These are phyloP conservation scores for Stephania yunnanensis DNA, from an alignment of 164 flowering plant species.

Conservation along the genomic window DNA sequence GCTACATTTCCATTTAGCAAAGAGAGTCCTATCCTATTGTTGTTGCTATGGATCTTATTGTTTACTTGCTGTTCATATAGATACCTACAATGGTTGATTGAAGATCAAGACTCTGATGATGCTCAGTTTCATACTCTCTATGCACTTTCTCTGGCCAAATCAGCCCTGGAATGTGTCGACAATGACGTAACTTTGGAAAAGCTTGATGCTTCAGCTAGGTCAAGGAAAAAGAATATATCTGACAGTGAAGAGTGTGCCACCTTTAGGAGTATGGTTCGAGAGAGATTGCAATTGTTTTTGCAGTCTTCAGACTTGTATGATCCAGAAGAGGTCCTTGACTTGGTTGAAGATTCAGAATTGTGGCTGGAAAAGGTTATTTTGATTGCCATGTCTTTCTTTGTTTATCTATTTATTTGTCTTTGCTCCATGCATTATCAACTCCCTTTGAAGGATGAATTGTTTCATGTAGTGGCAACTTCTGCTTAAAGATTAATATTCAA, in stretches of 20 bases:
- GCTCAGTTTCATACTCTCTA: constrained; percentile 72
- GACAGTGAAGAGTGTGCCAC: constrained; percentile 25
- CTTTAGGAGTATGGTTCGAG: constrained; percentile 52
- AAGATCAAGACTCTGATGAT: constrained; percentile 79
- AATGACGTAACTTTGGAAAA: constrained; percentile 20
- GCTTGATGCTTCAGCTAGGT: constrained; percentile 16
- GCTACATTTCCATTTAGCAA: neutral
- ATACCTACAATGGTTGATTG: constrained; percentile 95
- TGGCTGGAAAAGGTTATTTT: constrained; percentile 88
- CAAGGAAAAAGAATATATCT: constrained; percentile 19
- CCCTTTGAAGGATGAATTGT: neutral
- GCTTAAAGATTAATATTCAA: too few species aligned
- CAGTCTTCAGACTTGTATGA: constrained; percentile 91
- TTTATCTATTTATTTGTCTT: neutral
- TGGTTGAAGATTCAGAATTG: constrained; percentile 88
- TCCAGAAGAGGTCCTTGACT: constrained; percentile 83
- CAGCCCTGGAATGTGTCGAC: constrained; percentile 56
- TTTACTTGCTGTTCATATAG: constrained; percentile 25
- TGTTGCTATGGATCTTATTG: constrained; percentile 2
- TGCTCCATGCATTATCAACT: neutral
- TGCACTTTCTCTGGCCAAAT: constrained; percentile 86
- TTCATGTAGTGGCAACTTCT: neutral
- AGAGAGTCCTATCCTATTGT: neutral
- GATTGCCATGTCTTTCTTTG: neutral
- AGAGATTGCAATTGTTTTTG: constrained; percentile 77